phyloP scores from a whole-genome alignment of 345 rosid species.

The Hibiscus syriacus region DNA sequence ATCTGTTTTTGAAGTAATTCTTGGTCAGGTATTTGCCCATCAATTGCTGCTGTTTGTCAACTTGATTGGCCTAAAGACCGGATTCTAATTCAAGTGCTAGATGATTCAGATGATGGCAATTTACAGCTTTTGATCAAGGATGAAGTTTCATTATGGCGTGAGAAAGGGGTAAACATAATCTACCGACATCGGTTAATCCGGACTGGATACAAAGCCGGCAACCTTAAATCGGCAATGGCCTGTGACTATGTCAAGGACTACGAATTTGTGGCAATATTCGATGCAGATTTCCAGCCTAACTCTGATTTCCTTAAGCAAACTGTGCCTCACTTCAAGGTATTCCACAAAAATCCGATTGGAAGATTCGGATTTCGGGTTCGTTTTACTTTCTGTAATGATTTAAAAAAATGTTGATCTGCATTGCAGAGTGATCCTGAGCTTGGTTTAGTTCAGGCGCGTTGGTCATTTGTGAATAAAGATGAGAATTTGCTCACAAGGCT shows the following conservation, averaged over 20 bases:
- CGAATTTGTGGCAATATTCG: conserved; percentile 73
- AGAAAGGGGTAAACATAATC: conserved; percentile 69
- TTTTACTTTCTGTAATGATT: neutral
- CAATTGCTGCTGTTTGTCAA: conserved; percentile 72
- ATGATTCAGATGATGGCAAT: conserved; percentile 66
- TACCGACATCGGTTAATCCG: conserved; percentile 78
- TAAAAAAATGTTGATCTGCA: neutral
- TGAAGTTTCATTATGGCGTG: conserved; percentile 62
- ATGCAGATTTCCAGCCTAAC: conserved; percentile 84
- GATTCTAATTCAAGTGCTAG: conserved; percentile 75
- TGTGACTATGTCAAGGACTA: conserved; percentile 79
- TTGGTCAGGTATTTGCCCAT: conserved; percentile 61
- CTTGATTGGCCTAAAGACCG: conserved; percentile 85
- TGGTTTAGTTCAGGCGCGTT: conserved; percentile 83
- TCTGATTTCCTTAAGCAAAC: conserved; percentile 73
- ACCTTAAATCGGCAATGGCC: conserved; percentile 78
- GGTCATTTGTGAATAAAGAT: conserved; percentile 87
- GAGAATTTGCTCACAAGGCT: conserved; percentile 83
- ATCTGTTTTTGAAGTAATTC: neutral
- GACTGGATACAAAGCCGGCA: conserved; percentile 91
- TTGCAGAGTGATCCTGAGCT: conserved; percentile 73
- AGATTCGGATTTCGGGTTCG: neutral
- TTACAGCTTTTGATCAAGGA: conserved; percentile 62
- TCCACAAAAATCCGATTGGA: neutral
- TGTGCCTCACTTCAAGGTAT: conserved; percentile 81